Evolutionary conservation across 768 basidiomycete genomes (phyloP), one percentile per base, ranked within the genome.

Genomic region (Pleurotus eryngii): DNA sequence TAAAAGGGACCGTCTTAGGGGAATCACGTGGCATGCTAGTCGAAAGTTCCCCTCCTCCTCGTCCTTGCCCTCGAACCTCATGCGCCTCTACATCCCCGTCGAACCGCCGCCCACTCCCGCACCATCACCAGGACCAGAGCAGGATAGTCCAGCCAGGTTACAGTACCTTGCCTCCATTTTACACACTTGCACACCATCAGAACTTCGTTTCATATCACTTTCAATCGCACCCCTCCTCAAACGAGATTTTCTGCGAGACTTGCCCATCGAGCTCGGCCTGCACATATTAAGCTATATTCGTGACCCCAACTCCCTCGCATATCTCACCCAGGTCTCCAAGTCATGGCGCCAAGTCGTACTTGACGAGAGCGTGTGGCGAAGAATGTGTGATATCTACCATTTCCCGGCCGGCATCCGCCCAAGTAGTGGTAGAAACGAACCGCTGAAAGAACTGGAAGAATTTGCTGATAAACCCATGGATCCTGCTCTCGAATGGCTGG

Each of bases 291-390:
- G 78, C 56, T 95, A 86, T 68, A 76, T 96, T 43, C 84, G 92
- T 56, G 87, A 92, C 46, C 86, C 90, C 0, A 73, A 74, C 43
- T 86, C 88, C 0, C 83, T 97, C 8, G 76, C 84, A 0, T 75
- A 90, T 9, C 88, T 88, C 0, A 76, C 81, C 40, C 77, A 81
- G 35, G 95, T 95, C 26, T 88, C 86, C 62, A 74, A 76, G 54
- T 76, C 78, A 49, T 98, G 95, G 95, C 72, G 78, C 12, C 71
- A 68, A 14, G 78, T 97, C 5, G 77, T 87, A 5, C 71, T 77
- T 46, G 93, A 94, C 64, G 92, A 95, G 61, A 79, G 75, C 60
- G 75, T 91, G 9, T 98, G 95, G 95, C 85, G 83, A 69, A 64
- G 77, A 9, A 83, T 96, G 83, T 93, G 88, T 65, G 69, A 74